phyloP scores from a whole-genome alignment of 2,329 filamentous ascomycete species.

The Stagonosporopsis vannaccii region DNA sequence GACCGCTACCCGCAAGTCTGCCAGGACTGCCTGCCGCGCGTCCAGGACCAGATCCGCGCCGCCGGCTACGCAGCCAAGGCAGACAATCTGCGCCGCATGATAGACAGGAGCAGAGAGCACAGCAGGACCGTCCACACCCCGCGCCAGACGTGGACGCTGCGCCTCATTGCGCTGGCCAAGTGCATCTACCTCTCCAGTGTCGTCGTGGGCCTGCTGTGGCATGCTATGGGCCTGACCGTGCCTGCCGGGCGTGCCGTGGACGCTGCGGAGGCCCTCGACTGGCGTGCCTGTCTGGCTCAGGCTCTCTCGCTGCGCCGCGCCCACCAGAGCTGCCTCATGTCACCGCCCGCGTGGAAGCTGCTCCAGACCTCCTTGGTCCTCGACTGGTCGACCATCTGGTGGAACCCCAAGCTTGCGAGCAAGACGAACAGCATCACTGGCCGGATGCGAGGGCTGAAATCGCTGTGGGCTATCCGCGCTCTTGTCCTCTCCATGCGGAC shows the following conservation, averaged over 20 bases:
- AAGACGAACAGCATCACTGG: slow-evolving; percentile 65
- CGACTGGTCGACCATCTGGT: slow-evolving; percentile 65
- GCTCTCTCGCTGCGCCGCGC: slow-evolving; percentile 27
- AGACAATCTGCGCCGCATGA: slow-evolving; percentile 78
- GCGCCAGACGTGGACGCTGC: slow-evolving; percentile 56
- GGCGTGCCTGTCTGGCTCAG: slow-evolving; percentile 32
- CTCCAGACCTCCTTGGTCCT: slow-evolving; percentile 53
- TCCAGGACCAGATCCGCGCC: slow-evolving; percentile 71
- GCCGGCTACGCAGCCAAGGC: slow-evolving; percentile 83
- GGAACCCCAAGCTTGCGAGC: slow-evolving; percentile 72
- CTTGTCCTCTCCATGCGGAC: slow-evolving; percentile 65
- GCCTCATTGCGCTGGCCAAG: slow-evolving; percentile 54
- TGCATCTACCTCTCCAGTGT: slow-evolving; percentile 51
- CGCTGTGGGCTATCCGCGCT: slow-evolving; percentile 72
- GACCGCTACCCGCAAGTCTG: slow-evolving; percentile 89
- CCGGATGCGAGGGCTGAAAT: slow-evolving; percentile 63
- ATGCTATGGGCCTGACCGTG: slow-evolving; percentile 36
- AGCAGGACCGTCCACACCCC: slow-evolving; percentile 30
- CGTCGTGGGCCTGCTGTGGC: slow-evolving; percentile 47
- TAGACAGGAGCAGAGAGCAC: slow-evolving; percentile 63
- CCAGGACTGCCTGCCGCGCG: slow-evolving; percentile 76
- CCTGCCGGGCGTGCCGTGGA: slow-evolving; percentile 11
- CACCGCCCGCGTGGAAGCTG: slow-evolving; percentile 23
- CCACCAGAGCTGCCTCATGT: slow-evolving; percentile 39
- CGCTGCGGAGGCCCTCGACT: slow-evolving; percentile 15